A percentile compares a stretch with the other conserved stretches of the same genome.
These are phyloP conservation scores for Talaromyces atroroseus DNA, from an alignment of 2,329 filamentous ascomycete genomes.

Conservation along the genomic window DNA sequence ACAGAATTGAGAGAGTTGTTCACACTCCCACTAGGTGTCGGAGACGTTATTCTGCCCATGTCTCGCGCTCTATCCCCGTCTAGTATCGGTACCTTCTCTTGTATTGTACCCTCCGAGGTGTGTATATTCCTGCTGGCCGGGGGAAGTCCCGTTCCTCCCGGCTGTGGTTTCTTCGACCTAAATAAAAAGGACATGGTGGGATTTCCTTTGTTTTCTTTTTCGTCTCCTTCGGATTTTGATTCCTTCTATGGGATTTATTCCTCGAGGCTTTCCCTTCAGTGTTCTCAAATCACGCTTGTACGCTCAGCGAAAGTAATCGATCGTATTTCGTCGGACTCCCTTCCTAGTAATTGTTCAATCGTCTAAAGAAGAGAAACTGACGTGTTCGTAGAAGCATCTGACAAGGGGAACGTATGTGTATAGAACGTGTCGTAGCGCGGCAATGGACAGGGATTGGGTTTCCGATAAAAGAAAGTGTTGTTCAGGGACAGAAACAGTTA, in stretches of 20 bases:
- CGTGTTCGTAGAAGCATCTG: constrained; percentile 6
- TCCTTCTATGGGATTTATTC: not conserved
- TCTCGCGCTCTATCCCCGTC: constrained; percentile 43
- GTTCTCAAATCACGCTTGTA: not conserved
- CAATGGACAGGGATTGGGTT: not conserved
- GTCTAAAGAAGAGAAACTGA: not conserved
- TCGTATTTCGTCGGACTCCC: not conserved
- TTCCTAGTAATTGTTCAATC: not conserved
- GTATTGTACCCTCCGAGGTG: constrained; percentile 49
- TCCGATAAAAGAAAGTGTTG: not conserved
- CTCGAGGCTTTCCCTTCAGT: not conserved
- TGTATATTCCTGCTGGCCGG: constrained; percentile 53
- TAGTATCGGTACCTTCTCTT: constrained; percentile 36
- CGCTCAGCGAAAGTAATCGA: not conserved
- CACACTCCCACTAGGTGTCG: constrained; percentile 69
- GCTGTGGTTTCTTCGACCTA: constrained; percentile 66
- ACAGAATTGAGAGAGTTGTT: constrained; percentile 64
- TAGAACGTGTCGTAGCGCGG: not conserved
- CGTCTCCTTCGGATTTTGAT: not conserved
- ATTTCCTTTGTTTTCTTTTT: not conserved
- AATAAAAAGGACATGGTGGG: constrained; percentile 69
- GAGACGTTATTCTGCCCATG: constrained; percentile 45
- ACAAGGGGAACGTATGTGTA: not conserved
- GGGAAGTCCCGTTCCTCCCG: constrained; percentile 38
- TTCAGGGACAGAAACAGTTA: not conserved